These are phyloP conservation scores for Hyaloscypha bicolor DNA, from an alignment of 495 filamentous ascomycete genomes.

Conservation along the genomic window DNA sequence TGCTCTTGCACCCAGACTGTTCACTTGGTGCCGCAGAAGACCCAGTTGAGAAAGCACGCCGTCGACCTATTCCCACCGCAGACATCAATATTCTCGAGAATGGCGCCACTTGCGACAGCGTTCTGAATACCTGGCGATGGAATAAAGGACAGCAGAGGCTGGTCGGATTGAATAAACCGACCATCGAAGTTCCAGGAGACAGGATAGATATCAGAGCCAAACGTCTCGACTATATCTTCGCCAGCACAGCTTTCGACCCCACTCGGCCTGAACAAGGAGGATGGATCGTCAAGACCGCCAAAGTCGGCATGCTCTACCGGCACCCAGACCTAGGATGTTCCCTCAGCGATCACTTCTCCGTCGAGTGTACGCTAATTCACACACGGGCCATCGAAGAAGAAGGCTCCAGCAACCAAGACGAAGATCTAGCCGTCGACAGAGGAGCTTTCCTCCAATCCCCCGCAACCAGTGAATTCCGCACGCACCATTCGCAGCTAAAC, in stretches of 20 bases:
- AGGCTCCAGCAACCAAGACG: not conserved
- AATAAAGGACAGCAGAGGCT: conserved; percentile 61
- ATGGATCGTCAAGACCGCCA: conserved; percentile 69
- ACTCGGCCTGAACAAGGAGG: conserved; percentile 32
- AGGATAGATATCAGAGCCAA: conserved; percentile 73
- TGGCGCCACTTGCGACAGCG: conserved; percentile 84
- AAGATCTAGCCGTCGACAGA: conserved; percentile 24
- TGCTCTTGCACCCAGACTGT: conserved; percentile 74
- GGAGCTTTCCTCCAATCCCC: conserved; percentile 29
- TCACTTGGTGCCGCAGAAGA: conserved; percentile 71
- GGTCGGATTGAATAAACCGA: conserved; percentile 39
- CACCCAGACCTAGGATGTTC: conserved; percentile 83
- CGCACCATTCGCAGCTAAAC: conserved; percentile 26
- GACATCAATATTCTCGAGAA: conserved; percentile 76
- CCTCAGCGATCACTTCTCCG: conserved; percentile 90
- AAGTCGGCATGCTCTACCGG: conserved; percentile 78
- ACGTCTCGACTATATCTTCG: conserved; percentile 94
- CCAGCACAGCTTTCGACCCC: conserved; percentile 35
- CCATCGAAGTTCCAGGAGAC: conserved; percentile 50
- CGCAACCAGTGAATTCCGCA: conserved; percentile 28
- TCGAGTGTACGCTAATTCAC: conserved; percentile 67
- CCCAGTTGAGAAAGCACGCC: conserved; percentile 59
- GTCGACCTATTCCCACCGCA: conserved; percentile 63
- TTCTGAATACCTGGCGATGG: conserved; percentile 95
- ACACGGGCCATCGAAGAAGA: conserved; percentile 25